Evolutionary conservation across 2,329 filamentous ascomycete species (phyloP), one percentile per base, ranked within the genome.

Genomic region (Pseudogymnoascus sp.): DNA sequence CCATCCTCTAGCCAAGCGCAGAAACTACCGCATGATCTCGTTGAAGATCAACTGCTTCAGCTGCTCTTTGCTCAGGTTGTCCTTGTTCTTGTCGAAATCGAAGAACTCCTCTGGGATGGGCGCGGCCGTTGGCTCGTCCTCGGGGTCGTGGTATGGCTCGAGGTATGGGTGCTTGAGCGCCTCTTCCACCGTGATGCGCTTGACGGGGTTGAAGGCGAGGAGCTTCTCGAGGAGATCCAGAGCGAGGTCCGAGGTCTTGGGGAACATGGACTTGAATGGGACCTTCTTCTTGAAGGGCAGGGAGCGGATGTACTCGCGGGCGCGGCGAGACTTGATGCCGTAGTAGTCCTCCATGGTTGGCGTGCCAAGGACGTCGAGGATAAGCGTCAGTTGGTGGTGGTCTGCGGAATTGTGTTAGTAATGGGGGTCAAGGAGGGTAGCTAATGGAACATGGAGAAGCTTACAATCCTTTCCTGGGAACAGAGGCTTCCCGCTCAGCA

Each of bases 341-440:
- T 99, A 99, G 83, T 99, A 99, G 76, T 99, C 95, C 77, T 99
- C 95, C 95, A 99, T 99, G 11, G 95, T 99, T 2, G 95, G 95
- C 2, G 95, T 99, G 68, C 95, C 95, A 65, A 99, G 88, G 61
- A 99, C 93, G 71, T 99, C 95, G 69, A 99, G 83, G 73, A 99
- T 99, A 66, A 99, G 83, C 6, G 95, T 99, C 71, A 99, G 81
- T 78, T 99, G 95, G 79, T 99, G 95, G 78, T 99, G 95, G 75
- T 99, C 91, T 96, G 69, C 4, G 42, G 26, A n/a, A 31, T 19
- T 53, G 46, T 19, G 46, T 53, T 31, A 53, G 46, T 19, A 13
- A 15, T 9, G 15, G 66, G 69, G 68, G 6, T 33, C 11, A 42
- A 15, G 31, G 21, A 63, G 10, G 46, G 50, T 35, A 21, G 15